Percentiles rank a stretch among this genome's conserved stretches.
Evolutionary conservation across 1,284 basidiomycete genomes (phyloP).

Genomic region (Puccinia polysora): DNA sequence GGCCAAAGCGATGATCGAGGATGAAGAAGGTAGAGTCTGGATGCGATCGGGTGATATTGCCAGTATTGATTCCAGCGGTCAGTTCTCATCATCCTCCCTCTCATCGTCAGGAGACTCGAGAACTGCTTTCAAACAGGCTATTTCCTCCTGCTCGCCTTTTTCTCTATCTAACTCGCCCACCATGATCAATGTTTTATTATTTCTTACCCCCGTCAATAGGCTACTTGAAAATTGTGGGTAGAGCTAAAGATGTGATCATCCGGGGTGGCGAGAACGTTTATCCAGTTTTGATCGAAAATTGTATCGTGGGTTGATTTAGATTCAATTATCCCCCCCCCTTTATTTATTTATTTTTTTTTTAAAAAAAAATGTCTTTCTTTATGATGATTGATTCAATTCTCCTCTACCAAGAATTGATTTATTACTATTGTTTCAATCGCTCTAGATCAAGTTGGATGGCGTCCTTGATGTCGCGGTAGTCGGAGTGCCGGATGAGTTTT

Average conservation of each 20-base stretch:
- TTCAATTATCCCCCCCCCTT: background rate
- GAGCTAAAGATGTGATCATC: slow-evolving; percentile 46
- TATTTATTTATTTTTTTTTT: background rate
- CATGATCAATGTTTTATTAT: background rate
- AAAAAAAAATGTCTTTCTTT: background rate
- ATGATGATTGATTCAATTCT: background rate
- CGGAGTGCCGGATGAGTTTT: slow-evolving; percentile 20
- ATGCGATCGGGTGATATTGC: slow-evolving; percentile 44
- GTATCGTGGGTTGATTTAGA: slow-evolving; percentile 4
- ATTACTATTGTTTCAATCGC: background rate
- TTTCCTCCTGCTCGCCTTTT: background rate
- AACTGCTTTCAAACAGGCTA: background rate
- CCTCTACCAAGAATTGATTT: background rate
- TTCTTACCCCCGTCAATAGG: slow-evolving; percentile 9
- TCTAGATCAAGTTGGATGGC: slow-evolving; percentile 23
- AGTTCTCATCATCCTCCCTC: background rate
- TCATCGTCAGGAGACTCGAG: background rate
- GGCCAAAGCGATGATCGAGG: slow-evolving; percentile 30
- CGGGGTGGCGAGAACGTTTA: slow-evolving; percentile 45
- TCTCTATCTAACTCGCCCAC: background rate
- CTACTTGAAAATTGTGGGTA: slow-evolving; percentile 43
- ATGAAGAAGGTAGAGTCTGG: slow-evolving; percentile 41
- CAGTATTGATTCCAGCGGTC: slow-evolving; percentile 40
- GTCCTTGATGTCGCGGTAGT: slow-evolving; percentile 25
- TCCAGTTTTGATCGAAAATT: slow-evolving; percentile 44